Conservation (phyloP, 176 grass and related monocot genomes). For the Bothriochloa decipiens region DNA sequence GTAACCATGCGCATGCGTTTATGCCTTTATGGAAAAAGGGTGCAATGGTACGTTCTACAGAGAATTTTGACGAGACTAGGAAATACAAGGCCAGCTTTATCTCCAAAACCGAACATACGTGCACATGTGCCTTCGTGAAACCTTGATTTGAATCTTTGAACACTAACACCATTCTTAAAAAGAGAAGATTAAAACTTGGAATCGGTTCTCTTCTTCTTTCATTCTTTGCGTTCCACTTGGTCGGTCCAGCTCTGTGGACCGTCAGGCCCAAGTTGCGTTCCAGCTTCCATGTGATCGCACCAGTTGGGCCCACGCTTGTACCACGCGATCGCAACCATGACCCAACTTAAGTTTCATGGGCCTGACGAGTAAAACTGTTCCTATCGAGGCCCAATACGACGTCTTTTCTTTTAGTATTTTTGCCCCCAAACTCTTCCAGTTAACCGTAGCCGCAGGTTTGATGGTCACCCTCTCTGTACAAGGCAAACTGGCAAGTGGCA, state of each 20-base stretch:
- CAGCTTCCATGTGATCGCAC: neutral
- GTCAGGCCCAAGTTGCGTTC: neutral
- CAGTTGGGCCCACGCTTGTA: neutral
- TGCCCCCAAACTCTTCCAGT: neutral
- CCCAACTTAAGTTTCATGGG: neutral
- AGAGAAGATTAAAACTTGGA: neutral
- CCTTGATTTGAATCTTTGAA: neutral
- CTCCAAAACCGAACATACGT: neutral
- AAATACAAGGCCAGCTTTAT: neutral
- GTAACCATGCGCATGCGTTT: neutral
- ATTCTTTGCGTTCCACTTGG: neutral
- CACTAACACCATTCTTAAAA: neutral
- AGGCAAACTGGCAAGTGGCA: neutral
- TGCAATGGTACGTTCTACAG: neutral
- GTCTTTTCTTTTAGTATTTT: neutral
- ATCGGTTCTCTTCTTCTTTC: neutral
- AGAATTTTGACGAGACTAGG: conserved; percentile 23
- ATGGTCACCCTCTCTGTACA: neutral
- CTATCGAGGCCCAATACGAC: neutral
- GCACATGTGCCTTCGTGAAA: neutral
- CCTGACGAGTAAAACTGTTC: neutral
- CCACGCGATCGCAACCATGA: neutral
- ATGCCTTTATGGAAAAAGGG: neutral
- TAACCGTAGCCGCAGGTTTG: conserved; percentile 23
- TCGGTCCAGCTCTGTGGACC: neutral